A percentile compares a stretch with the other conserved stretches of the same genome.
phyloP scores from a whole-genome alignment of 2,329 filamentous ascomycete genomes.

The Fusarium protoensiforme region DNA sequence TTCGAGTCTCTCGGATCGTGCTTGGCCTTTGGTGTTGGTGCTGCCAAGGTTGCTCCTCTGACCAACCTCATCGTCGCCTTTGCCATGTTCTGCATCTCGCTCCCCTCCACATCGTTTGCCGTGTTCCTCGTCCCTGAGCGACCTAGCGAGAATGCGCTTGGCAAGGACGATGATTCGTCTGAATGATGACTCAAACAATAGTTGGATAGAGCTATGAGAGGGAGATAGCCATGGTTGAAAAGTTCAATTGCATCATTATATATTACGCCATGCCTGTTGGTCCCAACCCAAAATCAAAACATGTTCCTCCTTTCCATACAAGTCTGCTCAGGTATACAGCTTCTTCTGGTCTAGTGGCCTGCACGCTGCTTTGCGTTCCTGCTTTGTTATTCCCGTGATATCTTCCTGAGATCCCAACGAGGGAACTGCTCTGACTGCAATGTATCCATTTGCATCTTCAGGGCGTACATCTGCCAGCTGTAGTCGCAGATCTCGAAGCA shows the following conservation, averaged over 20 bases:
- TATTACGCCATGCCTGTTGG: background rate
- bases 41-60: slow-evolving; percentile 57
- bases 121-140: slow-evolving; percentile 52
- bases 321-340: background rate
- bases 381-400: background rate
- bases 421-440: background rate
- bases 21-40: slow-evolving; percentile 60
- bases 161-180: slow-evolving; percentile 6
- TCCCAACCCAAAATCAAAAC: background rate
- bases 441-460: background rate
- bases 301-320: background rate
- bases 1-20: slow-evolving; percentile 61
- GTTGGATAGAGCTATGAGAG: background rate
- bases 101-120: slow-evolving; percentile 50
- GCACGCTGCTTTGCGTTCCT: background rate
- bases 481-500: background rate
- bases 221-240: background rate
- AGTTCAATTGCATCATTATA: background rate
- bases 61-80: slow-evolving; percentile 60
- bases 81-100: slow-evolving; percentile 57
- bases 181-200: background rate
- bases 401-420: background rate
- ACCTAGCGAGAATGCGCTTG: slow-evolving; percentile 21
- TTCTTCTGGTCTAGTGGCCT: background rate
- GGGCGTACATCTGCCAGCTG: background rate